These are phyloP conservation scores for Aspergillus floridensis DNA, from an alignment of 2,329 filamentous ascomycete species.

Conservation along the genomic window DNA sequence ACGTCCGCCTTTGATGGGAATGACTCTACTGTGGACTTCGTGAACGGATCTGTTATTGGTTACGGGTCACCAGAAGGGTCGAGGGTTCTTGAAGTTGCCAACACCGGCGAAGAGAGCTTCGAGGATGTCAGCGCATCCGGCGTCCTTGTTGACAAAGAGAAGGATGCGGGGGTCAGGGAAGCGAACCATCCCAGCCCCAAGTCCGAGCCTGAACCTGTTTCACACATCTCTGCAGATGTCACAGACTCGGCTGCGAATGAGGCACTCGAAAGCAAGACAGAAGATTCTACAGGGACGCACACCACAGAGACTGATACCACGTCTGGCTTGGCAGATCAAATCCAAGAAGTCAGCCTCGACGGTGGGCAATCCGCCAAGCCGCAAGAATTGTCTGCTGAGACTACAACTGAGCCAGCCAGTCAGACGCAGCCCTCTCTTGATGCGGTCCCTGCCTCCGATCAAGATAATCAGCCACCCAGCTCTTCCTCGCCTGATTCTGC, in stretches of 20 bases:
- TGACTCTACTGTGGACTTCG: slow-evolving; percentile 46
- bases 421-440: slow-evolving; percentile 57
- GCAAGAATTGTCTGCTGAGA: slow-evolving; percentile 9
- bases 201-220: slow-evolving; percentile 22
- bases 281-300: slow-evolving; percentile 15
- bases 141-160: slow-evolving; percentile 70
- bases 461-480: slow-evolving; percentile 23
- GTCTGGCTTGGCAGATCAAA: slow-evolving; percentile 54
- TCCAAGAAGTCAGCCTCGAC: slow-evolving; percentile 59
- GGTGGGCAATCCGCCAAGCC: slow-evolving; percentile 54
- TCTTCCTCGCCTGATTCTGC: slow-evolving; percentile 18
- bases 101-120: slow-evolving; percentile 84
- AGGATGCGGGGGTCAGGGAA: slow-evolving; percentile 62
- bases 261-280: neutral
- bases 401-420: slow-evolving; percentile 4
- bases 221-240: slow-evolving; percentile 5
- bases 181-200: slow-evolving; percentile 27
- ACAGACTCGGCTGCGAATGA: slow-evolving; percentile 1
- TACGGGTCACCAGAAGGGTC: slow-evolving; percentile 61
- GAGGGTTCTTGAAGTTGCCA: slow-evolving; percentile 72
- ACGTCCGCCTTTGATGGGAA: slow-evolving; percentile 57
- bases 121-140: slow-evolving; percentile 75
- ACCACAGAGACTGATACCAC: slow-evolving; percentile 44
- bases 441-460: slow-evolving; percentile 64
- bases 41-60: slow-evolving; percentile 42